Percentiles rank a stretch among this genome's conserved stretches.
Evolutionary conservation across 2,329 filamentous ascomycete genomes (phyloP).

Genomic region (Aspergillus fumigatiaffinis): DNA sequence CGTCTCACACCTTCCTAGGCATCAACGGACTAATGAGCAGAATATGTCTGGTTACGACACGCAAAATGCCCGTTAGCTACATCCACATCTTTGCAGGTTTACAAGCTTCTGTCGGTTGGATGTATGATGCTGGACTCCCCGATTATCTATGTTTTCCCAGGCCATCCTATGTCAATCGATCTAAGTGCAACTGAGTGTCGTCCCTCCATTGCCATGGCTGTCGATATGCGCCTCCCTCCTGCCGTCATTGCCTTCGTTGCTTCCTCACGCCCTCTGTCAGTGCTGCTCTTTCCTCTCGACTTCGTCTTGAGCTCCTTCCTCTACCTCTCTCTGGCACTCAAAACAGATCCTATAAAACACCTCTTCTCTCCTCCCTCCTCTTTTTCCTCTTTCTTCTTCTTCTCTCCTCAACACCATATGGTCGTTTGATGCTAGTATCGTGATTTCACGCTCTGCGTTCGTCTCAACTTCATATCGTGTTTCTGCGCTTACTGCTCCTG

Average conservation of each 20-base stretch:
- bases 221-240: neutral
- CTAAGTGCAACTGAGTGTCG: neutral
- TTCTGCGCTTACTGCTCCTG: constrained; percentile 6
- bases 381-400: constrained; percentile 9
- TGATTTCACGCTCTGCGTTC: constrained; percentile 12
- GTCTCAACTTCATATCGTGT: constrained; percentile 12
- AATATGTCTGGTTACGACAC: neutral
- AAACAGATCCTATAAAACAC: neutral
- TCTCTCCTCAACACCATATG: constrained; percentile 10
- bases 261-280: neutral
- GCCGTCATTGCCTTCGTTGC: neutral
- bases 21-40: neutral
- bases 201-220: neutral
- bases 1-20: neutral
- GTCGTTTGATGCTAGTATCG: constrained; percentile 17
- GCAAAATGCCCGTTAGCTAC: neutral
- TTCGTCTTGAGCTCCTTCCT: neutral
- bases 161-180: neutral
- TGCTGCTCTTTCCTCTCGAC: neutral
- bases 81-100: neutral
- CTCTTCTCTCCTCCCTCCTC: constrained; percentile 2
- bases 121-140: neutral
- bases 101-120: neutral
- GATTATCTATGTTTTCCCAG: neutral
- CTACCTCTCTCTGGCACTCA: neutral